Evolutionary conservation across 2,329 filamentous ascomycete genomes (phyloP), one percentile per base, ranked within the genome.

Genomic region (Ceratocystis cubensis): DNA sequence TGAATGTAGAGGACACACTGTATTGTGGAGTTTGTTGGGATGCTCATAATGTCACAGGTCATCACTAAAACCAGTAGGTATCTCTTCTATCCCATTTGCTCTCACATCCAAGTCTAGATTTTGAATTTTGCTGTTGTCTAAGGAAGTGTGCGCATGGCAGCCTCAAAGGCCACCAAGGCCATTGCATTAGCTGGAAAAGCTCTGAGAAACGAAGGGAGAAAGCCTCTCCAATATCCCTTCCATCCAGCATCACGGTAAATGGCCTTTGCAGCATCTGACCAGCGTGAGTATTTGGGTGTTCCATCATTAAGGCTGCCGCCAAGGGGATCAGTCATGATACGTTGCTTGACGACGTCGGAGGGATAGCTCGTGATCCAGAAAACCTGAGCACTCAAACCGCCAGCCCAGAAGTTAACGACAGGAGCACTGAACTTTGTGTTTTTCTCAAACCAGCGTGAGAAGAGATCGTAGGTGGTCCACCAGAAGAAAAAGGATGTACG

Each of bases 181-280:
- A 94, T 88, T 0, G 92, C 94, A 79, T 97, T 97, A 28, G 94
- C 93, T 15, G 94, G 94, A 75, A 97, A 97, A 2, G 94, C 94
- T 70, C 94, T 81, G 73, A 97, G 74, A 74, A 97, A 96, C 75
- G 93, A 97, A 1, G 94, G 94, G 73, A 96, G 73, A 73, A 99
- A 99, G 0, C 94, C 94, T 71, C 94, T 83, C 87, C 91, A 97
- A 75, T 91, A 97, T 0, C 91, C 94, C 73, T 77, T 88, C 77
- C 78, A 85, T 1, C 94, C 94, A 61, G 77, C 78, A 73, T 96
- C 91, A 61, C 79, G 79, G 72, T 88, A 95, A 1, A 97, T 88
- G 0, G 88, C 83, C 64, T 74, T 78, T 0, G 89, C 93, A 0
- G 93, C 94, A 71, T 93, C 85, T 73, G 81, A 84, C 94, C 94